Evolutionary conservation across 768 basidiomycete species (phyloP).

Genomic region (Russula sp.): DNA sequence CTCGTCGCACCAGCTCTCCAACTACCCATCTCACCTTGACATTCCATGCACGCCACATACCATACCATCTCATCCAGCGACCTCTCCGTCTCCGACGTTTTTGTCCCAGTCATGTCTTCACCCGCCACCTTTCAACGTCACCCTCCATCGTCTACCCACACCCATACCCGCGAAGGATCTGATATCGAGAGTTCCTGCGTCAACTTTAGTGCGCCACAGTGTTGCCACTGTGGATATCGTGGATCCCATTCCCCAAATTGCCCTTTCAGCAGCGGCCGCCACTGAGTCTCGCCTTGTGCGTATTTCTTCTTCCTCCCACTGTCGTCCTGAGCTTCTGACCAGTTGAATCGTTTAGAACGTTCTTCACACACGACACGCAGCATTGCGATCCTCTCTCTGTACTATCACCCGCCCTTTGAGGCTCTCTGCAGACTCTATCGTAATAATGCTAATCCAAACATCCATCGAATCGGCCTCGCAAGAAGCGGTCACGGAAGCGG

Average conservation of each 20-base stretch:
- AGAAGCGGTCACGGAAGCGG: neutral
- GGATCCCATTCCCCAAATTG: constrained; percentile 46
- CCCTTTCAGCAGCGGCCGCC: constrained; percentile 40
- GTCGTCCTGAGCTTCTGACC: neutral
- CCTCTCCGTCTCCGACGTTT: neutral
- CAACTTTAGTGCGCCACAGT: constrained; percentile 54
- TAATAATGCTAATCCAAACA: constrained; percentile 12
- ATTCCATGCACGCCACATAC: constrained; percentile 1
- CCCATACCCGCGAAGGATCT: constrained; percentile 20
- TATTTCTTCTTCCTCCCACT: neutral
- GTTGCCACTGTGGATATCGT: constrained; percentile 65
- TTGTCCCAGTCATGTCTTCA: constrained; percentile 11
- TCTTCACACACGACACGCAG: neutral
- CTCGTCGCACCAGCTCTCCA: constrained; percentile 3
- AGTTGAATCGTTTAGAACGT: neutral
- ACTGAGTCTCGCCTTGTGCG: constrained; percentile 25
- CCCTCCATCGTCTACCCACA: neutral
- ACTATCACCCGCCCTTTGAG: constrained; percentile 9
- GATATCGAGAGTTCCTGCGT: constrained; percentile 28
- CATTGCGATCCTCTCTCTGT: constrained; percentile 22
- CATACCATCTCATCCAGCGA: neutral
- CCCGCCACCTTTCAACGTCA: constrained; percentile 19
- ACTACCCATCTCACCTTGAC: neutral
- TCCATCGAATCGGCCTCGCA: neutral
- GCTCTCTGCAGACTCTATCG: neutral